phyloP scores from a whole-genome alignment of 129 eudicot species.

The carrot (Daucus carota) region DNA sequence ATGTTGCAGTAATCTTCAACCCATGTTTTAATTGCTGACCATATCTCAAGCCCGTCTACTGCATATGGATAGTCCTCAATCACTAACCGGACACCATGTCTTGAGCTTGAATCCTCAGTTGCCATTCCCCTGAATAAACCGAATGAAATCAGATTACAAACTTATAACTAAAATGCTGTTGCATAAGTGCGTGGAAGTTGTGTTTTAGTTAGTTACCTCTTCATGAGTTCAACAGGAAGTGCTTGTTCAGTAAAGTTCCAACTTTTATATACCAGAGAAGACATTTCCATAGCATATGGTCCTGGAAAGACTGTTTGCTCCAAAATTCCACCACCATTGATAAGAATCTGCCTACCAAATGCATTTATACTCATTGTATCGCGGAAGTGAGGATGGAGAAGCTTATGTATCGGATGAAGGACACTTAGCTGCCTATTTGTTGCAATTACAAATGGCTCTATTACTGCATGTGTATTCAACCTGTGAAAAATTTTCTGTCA shows the following conservation, averaged over 20 bases:
- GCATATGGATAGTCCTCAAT: slow-evolving; percentile 72
- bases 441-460: slow-evolving; percentile 57
- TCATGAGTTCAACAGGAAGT: slow-evolving; percentile 47
- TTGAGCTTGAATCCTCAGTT: slow-evolving; percentile 23
- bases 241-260: slow-evolving; percentile 54
- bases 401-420: slow-evolving; percentile 50
- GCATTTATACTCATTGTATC: slow-evolving; percentile 56
- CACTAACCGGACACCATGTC: slow-evolving; percentile 31
- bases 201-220: slow-evolving; percentile 26
- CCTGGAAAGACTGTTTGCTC: slow-evolving; percentile 47
- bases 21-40: slow-evolving; percentile 64
- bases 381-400: slow-evolving; percentile 52
- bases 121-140: slow-evolving; percentile 42
- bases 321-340: slow-evolving; percentile 49
- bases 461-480: slow-evolving; percentile 46
- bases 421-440: slow-evolving; percentile 50
- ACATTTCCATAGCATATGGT: slow-evolving; percentile 42
- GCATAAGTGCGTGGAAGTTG: background rate
- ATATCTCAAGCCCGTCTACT: slow-evolving; percentile 64
- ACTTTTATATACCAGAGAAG: slow-evolving; percentile 29
- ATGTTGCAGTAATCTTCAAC: slow-evolving; percentile 42
- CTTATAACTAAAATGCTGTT: background rate
- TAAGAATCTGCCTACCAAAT: slow-evolving; percentile 34
- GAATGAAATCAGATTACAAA: background rate
- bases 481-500: slow-evolving; percentile 14